phyloP scores from a whole-genome alignment of 257 asterid genomes.

The Primulina tabacum region DNA sequence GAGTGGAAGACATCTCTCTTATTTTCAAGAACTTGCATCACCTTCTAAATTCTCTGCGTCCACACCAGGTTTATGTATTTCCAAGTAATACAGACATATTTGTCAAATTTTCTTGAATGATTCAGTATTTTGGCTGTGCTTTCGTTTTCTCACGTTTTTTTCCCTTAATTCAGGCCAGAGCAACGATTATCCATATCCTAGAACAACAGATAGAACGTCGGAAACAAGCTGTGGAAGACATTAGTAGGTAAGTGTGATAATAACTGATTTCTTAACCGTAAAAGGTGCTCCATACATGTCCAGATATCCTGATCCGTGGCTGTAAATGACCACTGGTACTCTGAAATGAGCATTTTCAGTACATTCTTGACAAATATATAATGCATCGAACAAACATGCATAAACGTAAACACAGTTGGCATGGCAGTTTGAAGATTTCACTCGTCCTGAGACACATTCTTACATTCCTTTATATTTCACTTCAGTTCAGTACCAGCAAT shows the following conservation, averaged over 20 bases:
- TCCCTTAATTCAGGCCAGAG: slow-evolving; percentile 72
- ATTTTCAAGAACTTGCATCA: slow-evolving; percentile 89
- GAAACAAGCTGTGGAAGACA: slow-evolving; percentile 95
- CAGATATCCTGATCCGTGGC: not conserved
- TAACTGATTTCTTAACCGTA: not conserved
- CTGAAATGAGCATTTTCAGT: not conserved
- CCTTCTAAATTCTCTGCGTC: slow-evolving; percentile 91
- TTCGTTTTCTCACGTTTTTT: slow-evolving; percentile 14
- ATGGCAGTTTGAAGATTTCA: not conserved
- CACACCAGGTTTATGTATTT: slow-evolving; percentile 74
- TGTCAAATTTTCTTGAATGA: slow-evolving; percentile 12
- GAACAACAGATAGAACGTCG: slow-evolving; percentile 93
- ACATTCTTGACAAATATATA: not conserved
- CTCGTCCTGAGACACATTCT: not conserved
- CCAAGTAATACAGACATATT: not conserved
- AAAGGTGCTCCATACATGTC: slow-evolving; percentile 8
- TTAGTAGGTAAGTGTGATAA: slow-evolving; percentile 53
- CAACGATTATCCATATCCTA: slow-evolving; percentile 87
- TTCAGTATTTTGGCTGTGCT: slow-evolving; percentile 7
- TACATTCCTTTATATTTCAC: not conserved
- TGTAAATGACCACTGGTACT: not conserved
- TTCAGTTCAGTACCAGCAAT: not conserved
- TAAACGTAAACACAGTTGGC: not conserved
- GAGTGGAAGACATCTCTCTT: slow-evolving; percentile 92
- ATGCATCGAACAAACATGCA: not conserved